Evolutionary conservation across 257 asterid species (phyloP), one percentile per base, ranked within the genome.

Genomic region (Petunia secreta): DNA sequence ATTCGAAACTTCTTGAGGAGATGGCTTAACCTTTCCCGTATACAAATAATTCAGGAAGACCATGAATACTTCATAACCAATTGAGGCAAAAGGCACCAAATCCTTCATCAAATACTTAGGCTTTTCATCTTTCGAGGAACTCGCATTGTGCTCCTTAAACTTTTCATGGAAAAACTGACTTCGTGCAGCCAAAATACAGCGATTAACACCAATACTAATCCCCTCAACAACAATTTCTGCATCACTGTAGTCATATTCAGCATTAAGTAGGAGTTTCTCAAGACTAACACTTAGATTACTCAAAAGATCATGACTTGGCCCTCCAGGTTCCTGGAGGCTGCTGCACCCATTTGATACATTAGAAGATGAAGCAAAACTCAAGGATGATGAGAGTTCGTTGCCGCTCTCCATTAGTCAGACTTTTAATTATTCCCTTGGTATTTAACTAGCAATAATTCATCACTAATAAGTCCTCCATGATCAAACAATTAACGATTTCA

Each of bases 161-260:
- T 64, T 57, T 13, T 68, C 82, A 16, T 85, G 85, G 67, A 81
- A 87, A 83, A 88, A 91, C 6, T 80, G 88, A 60, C 97, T 91
- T 44, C 97, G 75, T 11, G 95, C 88, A 80, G 98, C 96, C 87
- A 94, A 88, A 54, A 94, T 88, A 83, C 98, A 92, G 68, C 98
- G 94, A 71, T 91, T 86, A 6, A 94, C 91, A 2, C 96, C 94
- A 66, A 94, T 88, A 6, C 60, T 25, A 16, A 43, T 78, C 36
- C 97, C 98, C 75, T 93, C 98, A 3, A 94, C 93, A 46, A 83
- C 91, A 78, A 94, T 87, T 52, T 87, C 96, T 0, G 95, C 95
- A 77, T 94, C 98, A 54, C 90, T 89, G 40, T 91, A 93, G 83
- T 90, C 94, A 78, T 87, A 90, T 38, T 87, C 96, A 34, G 85